phyloP scores from a whole-genome alignment of 805 yeast genomes.

The Candida sanyiensis region DNA sequence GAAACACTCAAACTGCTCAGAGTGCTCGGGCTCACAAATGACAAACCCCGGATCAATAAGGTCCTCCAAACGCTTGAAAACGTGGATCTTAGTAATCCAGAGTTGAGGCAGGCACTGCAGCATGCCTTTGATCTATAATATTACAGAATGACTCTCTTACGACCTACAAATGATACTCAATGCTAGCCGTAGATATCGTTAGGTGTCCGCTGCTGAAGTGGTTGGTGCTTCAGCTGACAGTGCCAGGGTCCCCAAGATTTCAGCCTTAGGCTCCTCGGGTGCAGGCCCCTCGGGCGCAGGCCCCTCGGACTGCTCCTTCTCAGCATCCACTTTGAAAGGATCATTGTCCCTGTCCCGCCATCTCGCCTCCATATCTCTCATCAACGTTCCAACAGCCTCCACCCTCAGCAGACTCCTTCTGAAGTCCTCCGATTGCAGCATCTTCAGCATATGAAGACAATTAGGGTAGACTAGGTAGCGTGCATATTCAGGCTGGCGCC shows the following conservation, averaged over 20 bases:
- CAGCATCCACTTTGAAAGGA: not conserved
- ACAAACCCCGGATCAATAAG: slow-evolving; percentile 21
- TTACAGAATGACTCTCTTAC: not conserved
- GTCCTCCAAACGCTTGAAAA: slow-evolving; percentile 17
- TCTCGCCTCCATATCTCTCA: slow-evolving; percentile 71
- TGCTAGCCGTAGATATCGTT: too few species aligned
- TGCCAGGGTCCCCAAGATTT: too few species aligned
- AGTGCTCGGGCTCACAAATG: slow-evolving; percentile 19
- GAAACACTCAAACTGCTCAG: slow-evolving; percentile 32
- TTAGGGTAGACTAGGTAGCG: slow-evolving; percentile 77
- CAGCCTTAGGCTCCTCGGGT: too few species aligned
- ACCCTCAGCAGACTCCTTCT: slow-evolving; percentile 50
- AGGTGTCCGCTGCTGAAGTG: too few species aligned
- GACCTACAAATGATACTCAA: too few species aligned
- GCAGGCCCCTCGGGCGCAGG: too few species aligned
- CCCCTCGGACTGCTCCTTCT: too few species aligned
- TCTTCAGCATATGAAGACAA: slow-evolving; percentile 67
- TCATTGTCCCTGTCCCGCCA: slow-evolving; percentile 38
- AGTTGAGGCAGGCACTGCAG: slow-evolving; percentile 16
- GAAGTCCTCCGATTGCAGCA: slow-evolving; percentile 44
- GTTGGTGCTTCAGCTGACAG: too few species aligned
- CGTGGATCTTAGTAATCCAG: slow-evolving; percentile 19
- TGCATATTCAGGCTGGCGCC: slow-evolving; percentile 71
- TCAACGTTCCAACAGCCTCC: slow-evolving; percentile 50
- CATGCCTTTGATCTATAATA: slow-evolving; percentile 16